Base-by-base conservation (phyloP, 768 basidiomycete genomes). In the Leucosporidium yakuticum region DNA sequence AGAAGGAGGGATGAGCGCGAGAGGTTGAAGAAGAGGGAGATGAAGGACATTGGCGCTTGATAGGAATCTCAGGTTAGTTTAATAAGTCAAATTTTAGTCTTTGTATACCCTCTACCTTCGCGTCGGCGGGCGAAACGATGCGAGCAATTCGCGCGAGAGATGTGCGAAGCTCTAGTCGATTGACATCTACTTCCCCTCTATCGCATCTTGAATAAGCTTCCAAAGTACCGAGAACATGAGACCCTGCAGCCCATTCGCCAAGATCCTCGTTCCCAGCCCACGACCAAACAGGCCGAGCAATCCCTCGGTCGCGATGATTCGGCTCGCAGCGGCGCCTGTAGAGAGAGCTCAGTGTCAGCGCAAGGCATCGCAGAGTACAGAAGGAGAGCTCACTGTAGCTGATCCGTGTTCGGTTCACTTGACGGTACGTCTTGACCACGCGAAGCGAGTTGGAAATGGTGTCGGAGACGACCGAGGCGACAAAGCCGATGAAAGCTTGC, bases 351-450 rank as follows among this genome's bases (percentile, higher is more conserved):
- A 12, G n/a, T n/a, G 5, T 32, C 2, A 29, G 14, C 20, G 4
- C n/a, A 25, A 29, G n/a, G 31, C 23, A 29, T 19, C 56, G 7
- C 25, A 21, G 12, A 14, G 34, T 6, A 9, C 7, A 17, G 9
- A 14, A 20, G 15, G 12, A 57, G 56, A 36, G 76, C 81, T 68
- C 62, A 81, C 81, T 64, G 77, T 97, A 98, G 1, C 87, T 85
- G 21, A 98, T 87, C 36, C 85, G 84, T 6, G 85, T 85, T 68
- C 88, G 87, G 76, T 92, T 85, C 36, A 94, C 91, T 77, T 98
- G 95, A 21, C 94, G 82, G 79, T 96, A 97, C 0, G 95, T 97
- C 83, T 97, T 98, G 76, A 98, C 80, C 4, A 98, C 94, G 25
- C 91, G 85, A 2, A 98, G 81, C 8, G 88, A 91, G 80, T 97